Percentiles rank a stretch among this genome's conserved stretches.
These are phyloP conservation scores for Medicago lupulina DNA, from an alignment of 306 rosid species.

Conservation along the genomic window DNA sequence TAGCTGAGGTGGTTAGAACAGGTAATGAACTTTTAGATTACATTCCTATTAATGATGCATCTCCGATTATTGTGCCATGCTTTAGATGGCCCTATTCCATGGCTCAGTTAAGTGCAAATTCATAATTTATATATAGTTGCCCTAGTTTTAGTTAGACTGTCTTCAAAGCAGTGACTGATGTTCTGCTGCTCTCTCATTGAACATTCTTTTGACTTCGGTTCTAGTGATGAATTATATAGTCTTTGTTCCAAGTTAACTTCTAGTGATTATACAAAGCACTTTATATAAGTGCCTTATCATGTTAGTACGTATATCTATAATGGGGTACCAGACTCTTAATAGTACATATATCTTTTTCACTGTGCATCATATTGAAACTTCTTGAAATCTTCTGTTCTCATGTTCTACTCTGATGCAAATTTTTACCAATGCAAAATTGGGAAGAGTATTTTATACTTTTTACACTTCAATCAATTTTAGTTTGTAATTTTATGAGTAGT, in stretches of 20 bases:
- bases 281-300: background rate
- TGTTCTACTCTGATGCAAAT: slow-evolving; percentile 1
- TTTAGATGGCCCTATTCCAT: background rate
- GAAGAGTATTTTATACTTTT: background rate
- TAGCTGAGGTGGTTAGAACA: slow-evolving; percentile 86
- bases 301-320: background rate
- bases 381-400: slow-evolving; percentile 3
- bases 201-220: background rate
- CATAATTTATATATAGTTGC: slow-evolving; percentile 6
- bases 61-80: background rate
- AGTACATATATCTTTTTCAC: background rate
- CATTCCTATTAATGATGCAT: slow-evolving; percentile 24
- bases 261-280: slow-evolving; percentile 13
- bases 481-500: background rate
- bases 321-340: background rate
- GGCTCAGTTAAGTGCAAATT: background rate
- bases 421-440: background rate
- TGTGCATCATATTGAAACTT: background rate
- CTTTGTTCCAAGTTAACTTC: background rate
- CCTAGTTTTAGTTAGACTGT: background rate
- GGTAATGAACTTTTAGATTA: slow-evolving; percentile 53
- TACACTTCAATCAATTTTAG: slow-evolving; percentile 1
- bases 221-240: background rate
- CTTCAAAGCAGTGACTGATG: slow-evolving; percentile 2
- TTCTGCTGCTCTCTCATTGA: slow-evolving; percentile 1